A percentile compares a stretch with the other conserved stretches of the same genome.
These are phyloP conservation scores for Ricinus communis DNA, from an alignment of 345 rosid species.

Conservation along the genomic window DNA sequence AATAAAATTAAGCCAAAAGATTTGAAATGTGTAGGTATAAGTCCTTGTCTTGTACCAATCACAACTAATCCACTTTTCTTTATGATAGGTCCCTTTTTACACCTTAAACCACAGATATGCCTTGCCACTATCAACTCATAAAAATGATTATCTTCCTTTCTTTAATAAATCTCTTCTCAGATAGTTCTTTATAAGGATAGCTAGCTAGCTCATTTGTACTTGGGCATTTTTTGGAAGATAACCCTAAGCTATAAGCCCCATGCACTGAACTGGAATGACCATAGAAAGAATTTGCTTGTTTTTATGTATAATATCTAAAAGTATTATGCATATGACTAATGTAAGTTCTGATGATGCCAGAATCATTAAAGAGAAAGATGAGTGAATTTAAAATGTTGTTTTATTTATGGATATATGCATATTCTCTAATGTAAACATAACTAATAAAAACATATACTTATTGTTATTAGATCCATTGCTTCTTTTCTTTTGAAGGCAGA, in stretches of 20 bases:
- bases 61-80: conserved; percentile 13
- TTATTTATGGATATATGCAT: too few relatives aligned
- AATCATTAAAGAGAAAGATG: too few relatives aligned
- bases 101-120: conserved; percentile 17
- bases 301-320: not conserved
- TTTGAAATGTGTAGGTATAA: conserved; percentile 28
- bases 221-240: too few relatives aligned
- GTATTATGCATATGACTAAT: not conserved
- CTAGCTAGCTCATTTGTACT: conserved; percentile 2
- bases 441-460: too few relatives aligned
- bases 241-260: too few relatives aligned
- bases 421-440: too few relatives aligned
- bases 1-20: not conserved
- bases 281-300: not conserved
- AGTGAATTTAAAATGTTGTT: too few relatives aligned
- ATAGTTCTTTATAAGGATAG: not conserved
- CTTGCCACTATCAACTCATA: not conserved
- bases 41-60: conserved; percentile 39
- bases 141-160: conserved; percentile 3
- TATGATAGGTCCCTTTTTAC: conserved; percentile 17
- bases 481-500: too few relatives aligned
- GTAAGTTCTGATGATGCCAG: too few relatives aligned
- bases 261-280: too few relatives aligned
- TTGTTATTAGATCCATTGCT: too few relatives aligned
- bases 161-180: not conserved